Evolutionary conservation across 2,329 filamentous ascomycete genomes (phyloP).

Genomic region (Fusarium haematococcum): DNA sequence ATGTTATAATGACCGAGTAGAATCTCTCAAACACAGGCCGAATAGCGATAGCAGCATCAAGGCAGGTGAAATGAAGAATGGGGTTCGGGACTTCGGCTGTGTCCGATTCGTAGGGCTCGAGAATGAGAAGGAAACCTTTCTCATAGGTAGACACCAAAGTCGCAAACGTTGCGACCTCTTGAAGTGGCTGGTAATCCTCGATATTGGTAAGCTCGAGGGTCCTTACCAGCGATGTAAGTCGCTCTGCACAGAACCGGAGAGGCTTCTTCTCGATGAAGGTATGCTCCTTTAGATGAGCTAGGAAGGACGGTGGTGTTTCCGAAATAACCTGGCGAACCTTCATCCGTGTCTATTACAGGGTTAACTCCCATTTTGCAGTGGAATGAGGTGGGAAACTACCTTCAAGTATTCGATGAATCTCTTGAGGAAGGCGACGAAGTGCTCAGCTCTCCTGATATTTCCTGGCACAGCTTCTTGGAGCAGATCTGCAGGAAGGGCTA

Average conservation of each 20-base stretch:
- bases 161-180: slow-evolving; percentile 97
- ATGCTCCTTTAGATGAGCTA: slow-evolving; percentile 91
- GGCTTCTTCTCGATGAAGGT: slow-evolving; percentile 99
- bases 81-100: slow-evolving; percentile 96
- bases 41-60: slow-evolving; percentile 97
- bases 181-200: slow-evolving; percentile 95
- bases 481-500: slow-evolving; percentile 88
- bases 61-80: slow-evolving; percentile 94
- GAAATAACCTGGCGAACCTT: slow-evolving; percentile 98
- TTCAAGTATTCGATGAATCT: slow-evolving; percentile 98
- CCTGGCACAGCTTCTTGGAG: slow-evolving; percentile 96
- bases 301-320: slow-evolving; percentile 93
- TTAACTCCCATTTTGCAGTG: slow-evolving; percentile 10
- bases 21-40: slow-evolving; percentile 98
- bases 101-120: slow-evolving; percentile 98
- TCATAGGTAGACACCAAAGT: slow-evolving; percentile 97
- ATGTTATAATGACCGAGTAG: slow-evolving; percentile 98
- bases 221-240: slow-evolving; percentile 91
- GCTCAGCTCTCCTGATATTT: slow-evolving; percentile 94
- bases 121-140: slow-evolving; percentile 92
- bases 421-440: slow-evolving; percentile 95
- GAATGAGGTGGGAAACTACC: slow-evolving; percentile 49
- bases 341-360: slow-evolving; percentile 80
- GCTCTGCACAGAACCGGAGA: slow-evolving; percentile 92
- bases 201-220: slow-evolving; percentile 97